These are phyloP conservation scores for Pichia exigua DNA, from an alignment of 805 yeast genomes.

Conservation along the genomic window DNA sequence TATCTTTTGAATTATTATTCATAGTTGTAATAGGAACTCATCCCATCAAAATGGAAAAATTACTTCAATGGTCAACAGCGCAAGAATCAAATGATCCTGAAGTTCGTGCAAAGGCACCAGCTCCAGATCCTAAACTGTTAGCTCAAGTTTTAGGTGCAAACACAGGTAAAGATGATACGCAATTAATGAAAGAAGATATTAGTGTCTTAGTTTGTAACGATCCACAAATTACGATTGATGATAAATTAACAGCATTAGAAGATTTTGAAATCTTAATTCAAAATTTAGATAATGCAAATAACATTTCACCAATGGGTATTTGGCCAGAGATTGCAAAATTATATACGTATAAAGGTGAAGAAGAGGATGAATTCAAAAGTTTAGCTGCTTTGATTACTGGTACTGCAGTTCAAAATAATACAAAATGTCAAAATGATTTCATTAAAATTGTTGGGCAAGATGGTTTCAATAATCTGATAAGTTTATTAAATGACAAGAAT, in stretches of 20 bases:
- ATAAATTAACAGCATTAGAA: constrained; percentile 71
- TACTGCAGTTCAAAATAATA: constrained; percentile 89
- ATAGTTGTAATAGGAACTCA: not conserved
- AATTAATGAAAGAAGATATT: constrained; percentile 76
- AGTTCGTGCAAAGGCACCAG: constrained; percentile 53
- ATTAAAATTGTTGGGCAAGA: constrained; percentile 35
- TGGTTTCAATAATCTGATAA: constrained; percentile 41
- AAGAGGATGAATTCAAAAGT: constrained; percentile 40
- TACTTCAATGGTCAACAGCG: constrained; percentile 87
- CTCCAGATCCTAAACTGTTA: constrained; percentile 72
- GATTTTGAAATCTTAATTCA: constrained; percentile 91
- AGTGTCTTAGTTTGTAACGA: constrained; percentile 39
- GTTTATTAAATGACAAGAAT: constrained; percentile 18
- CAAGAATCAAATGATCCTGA: constrained; percentile 66
- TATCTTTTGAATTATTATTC: too few relatives aligned
- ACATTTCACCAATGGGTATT: constrained; percentile 70
- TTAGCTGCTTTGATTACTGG: constrained; percentile 53
- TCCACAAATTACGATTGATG: constrained; percentile 52
- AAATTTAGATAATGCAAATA: constrained; percentile 90
- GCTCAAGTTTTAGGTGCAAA: constrained; percentile 67
- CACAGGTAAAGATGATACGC: constrained; percentile 66
- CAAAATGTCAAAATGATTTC: constrained; percentile 62
- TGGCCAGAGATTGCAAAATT: constrained; percentile 49
- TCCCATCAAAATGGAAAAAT: constrained; percentile 61
- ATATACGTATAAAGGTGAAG: constrained; percentile 46